Evolutionary conservation across 352 stramenopile species (phyloP).

Genomic region (Phytophthora fragariae): DNA sequence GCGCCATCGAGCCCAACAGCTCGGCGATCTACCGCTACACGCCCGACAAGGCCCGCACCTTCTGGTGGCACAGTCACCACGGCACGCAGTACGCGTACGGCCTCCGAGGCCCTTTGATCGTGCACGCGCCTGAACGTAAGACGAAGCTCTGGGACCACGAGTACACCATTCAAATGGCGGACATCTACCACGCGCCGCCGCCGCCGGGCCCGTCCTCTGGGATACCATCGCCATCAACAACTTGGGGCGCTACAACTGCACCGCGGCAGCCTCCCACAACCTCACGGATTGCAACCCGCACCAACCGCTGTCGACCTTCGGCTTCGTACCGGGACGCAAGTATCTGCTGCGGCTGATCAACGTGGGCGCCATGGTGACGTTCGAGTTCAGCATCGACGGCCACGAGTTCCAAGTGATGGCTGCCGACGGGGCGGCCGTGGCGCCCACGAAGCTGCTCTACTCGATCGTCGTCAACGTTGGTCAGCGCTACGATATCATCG

Average conservation of each 20-base stretch:
- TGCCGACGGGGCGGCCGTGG: conserved; percentile 27
- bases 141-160: conserved; percentile 32
- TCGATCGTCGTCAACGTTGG: conserved; percentile 35
- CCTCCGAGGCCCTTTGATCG: conserved; percentile 44
- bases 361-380: conserved; percentile 31
- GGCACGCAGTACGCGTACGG: conserved; percentile 40
- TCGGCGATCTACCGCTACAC: conserved; percentile 40
- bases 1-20: conserved; percentile 10
- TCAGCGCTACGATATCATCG: conserved; percentile 40
- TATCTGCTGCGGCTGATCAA: conserved; percentile 47
- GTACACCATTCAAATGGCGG: conserved; percentile 36
- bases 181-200: conserved; percentile 39
- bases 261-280: conserved; percentile 2
- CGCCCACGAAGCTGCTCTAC: conserved; percentile 23
- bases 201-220: conserved; percentile 28
- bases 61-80: conserved; percentile 50
- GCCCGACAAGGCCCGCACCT: conserved; percentile 42
- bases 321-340: conserved; percentile 28
- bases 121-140: conserved; percentile 16
- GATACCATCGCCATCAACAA: conserved; percentile 44
- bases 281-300: conserved; percentile 26
- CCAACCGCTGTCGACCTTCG: conserved; percentile 29
- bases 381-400: conserved; percentile 47
- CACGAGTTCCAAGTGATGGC: conserved; percentile 44
- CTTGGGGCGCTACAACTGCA: conserved; percentile 37